These are phyloP conservation scores for Cyberlindnera bimundalis DNA, from an alignment of 805 yeast species.

Conservation along the genomic window DNA sequence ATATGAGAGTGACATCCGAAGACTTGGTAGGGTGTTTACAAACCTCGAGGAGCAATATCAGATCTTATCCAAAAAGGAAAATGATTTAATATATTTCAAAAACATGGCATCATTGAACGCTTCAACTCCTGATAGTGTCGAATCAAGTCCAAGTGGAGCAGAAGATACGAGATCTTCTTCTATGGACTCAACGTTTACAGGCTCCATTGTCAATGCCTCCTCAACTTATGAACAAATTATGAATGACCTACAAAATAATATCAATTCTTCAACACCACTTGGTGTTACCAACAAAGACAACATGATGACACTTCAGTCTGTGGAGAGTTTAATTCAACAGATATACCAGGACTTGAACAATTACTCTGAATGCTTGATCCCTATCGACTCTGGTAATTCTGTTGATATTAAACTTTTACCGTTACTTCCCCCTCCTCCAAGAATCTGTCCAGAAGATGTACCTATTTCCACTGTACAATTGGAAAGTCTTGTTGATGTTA, in stretches of 20 bases:
- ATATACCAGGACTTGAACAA: constrained; percentile 92
- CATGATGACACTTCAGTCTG: constrained; percentile 37
- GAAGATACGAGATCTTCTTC: constrained; percentile 19
- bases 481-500: constrained; percentile 70
- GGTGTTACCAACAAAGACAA: constrained; percentile 23
- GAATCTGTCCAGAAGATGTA: constrained; percentile 76
- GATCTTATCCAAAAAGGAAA: constrained; percentile 56
- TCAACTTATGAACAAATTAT: constrained; percentile 27
- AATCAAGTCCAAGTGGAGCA: constrained; percentile 9
- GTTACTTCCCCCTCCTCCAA: constrained; percentile 73
- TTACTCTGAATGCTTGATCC: constrained; percentile 94
- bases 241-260: constrained; percentile 24
- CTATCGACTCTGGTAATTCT: constrained; percentile 83
- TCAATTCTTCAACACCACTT: constrained; percentile 26
- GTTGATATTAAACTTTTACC: constrained; percentile 95
- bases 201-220: constrained; percentile 17
- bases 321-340: constrained; percentile 80
- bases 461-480: constrained; percentile 87
- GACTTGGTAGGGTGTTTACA: constrained; percentile 85
- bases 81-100: constrained; percentile 36
- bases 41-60: constrained; percentile 88
- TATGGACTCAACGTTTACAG: constrained; percentile 18
- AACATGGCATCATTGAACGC: constrained; percentile 5
- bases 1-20: constrained; percentile 77
- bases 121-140: constrained; percentile 6